Percentiles rank a stretch among this genome's conserved stretches.
Evolutionary conservation across 352 stramenopile species (phyloP).

Genomic region (Globisporangium camurandrum): DNA sequence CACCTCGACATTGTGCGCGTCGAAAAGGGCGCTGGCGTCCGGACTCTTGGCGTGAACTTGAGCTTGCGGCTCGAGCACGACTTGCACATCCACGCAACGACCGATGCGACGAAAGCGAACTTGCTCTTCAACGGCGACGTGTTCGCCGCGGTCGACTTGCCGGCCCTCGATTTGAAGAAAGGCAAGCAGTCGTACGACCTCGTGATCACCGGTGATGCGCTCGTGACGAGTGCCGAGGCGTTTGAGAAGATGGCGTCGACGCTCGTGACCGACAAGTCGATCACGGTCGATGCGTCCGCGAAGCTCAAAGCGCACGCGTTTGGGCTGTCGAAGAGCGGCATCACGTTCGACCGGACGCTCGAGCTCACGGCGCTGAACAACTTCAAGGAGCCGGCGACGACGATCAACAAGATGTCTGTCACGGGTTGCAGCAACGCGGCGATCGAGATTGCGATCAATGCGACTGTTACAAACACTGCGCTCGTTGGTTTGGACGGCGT

Average conservation of each 20-base stretch:
- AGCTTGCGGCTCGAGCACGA: conserved; percentile 49
- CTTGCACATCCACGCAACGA: conserved; percentile 26
- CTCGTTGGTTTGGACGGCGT: conserved; percentile 20
- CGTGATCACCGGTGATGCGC: conserved; percentile 22
- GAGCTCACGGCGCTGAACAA: conserved; percentile 42
- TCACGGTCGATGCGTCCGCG: conserved; percentile 30
- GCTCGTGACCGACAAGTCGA: conserved; percentile 24
- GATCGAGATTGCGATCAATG: conserved; percentile 45
- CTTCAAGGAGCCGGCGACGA: conserved; percentile 32
- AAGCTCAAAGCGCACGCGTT: conserved; percentile 34
- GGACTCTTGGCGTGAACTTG: conserved; percentile 36
- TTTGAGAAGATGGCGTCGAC: conserved; percentile 37
- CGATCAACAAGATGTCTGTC: conserved; percentile 51
- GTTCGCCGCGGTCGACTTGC: conserved; percentile 43
- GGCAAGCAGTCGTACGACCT: conserved; percentile 48
- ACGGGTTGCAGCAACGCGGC: conserved; percentile 31
- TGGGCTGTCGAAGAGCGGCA: conserved; percentile 39
- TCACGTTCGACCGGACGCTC: conserved; percentile 41
- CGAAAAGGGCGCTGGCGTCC: conserved; percentile 15
- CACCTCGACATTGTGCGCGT: conserved; percentile 56
- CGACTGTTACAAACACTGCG: conserved; percentile 25
- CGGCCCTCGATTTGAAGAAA: conserved; percentile 40
- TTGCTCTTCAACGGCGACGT: conserved; percentile 32
- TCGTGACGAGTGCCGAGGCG: conserved; percentile 28
- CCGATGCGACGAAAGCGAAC: conserved; percentile 39